These are phyloP conservation scores for Arabidopsis thaliana DNA, from an alignment of 345 rosid species.

Conservation along the genomic window TAIR10.1 NC_003075.7:1121501-1122000, in stretches of 20 bases:
- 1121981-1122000: not conserved
- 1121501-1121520: slow-evolving; percentile 83
- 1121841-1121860: slow-evolving; percentile 33
- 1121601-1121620: slow-evolving; percentile 62
- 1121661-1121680: too few species aligned
- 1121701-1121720: too few species aligned
- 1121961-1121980: slow-evolving; percentile 39
- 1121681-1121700: too few species aligned
- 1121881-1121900: slow-evolving; percentile 23
- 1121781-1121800: not conserved
- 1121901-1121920: slow-evolving; percentile 33
- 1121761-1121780: not conserved
- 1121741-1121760: too few species aligned
- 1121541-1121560: slow-evolving; percentile 89
- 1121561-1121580: slow-evolving; percentile 91
- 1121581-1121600: slow-evolving; percentile 77
- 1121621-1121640: slow-evolving; percentile 65
- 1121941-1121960: slow-evolving; percentile 13
- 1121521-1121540: slow-evolving; percentile 82
- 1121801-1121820: not conserved
- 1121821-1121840: not conserved
- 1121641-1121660: too few species aligned
- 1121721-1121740: too few species aligned
- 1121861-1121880: not conserved
- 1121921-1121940: slow-evolving; percentile 22